Evolutionary conservation across 805 yeast species (phyloP), one percentile per base, ranked within the genome.

Genomic region (Candida suzukii): DNA sequence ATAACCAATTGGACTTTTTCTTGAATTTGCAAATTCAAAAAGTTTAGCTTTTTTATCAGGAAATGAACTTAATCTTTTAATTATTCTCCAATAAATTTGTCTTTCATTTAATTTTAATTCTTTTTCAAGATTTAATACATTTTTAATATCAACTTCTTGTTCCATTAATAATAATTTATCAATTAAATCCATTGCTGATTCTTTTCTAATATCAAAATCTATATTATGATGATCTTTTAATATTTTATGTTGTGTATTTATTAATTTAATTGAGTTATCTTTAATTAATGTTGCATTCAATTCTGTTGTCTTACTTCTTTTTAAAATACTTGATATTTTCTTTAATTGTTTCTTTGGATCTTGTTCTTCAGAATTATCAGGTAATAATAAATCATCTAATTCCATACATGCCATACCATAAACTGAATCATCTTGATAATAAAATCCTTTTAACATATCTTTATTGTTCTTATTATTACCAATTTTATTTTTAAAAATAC

Each of bases 1-100:
- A 44, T 80, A 81, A 0, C 91, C 88, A 33, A 88, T 83, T 0
- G 86, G 83, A 0, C 93, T 76, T 46, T 76, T 80, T 35, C 65
- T 68, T 1, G 60, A 54, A 3, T 63, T 66, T 0, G 80, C 73
- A 51, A 78, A 72, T 25, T 74, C 71, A 47, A 68, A 71, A 25
- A 86, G 56, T 30, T 73, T 76, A 17, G 74, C 78, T 32, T 55
- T 40, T 63, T 77, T 81, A 34, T 75, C 74, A 7, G 73, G 67
- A 2, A 68, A 51, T 5, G 66, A 58, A 0, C 77, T 66, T 26
- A 74, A 64, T 1, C 68, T 67, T 14, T 73, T 69, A 21, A 84
- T 57, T 26, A 75, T 73, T 14, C 74, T 58, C 59, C 73, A 73
- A 58, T 80, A 74, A 45, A 70, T 70, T 44, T 80, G 78, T 42